phyloP scores from a whole-genome alignment of 2,329 filamentous ascomycete genomes.

The Coccinonectria pachysandricola region DNA sequence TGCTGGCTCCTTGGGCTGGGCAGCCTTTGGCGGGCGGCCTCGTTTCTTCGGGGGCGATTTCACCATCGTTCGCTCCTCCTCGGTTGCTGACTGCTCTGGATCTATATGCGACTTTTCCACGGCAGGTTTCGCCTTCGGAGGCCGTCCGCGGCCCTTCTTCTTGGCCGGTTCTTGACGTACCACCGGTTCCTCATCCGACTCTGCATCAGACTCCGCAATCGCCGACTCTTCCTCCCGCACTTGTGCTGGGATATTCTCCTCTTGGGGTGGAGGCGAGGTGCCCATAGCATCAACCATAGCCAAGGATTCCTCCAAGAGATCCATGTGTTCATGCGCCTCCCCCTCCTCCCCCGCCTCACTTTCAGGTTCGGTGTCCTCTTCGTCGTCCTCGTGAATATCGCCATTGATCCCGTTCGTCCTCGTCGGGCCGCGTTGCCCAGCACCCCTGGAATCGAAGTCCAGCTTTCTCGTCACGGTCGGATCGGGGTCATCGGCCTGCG shows the following conservation, averaged over 20 bases:
- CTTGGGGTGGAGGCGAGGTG: conserved; percentile 9
- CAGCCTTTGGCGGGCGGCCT: conserved; percentile 13
- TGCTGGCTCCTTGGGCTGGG: conserved; percentile 8
- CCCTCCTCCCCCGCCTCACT: conserved; percentile 19
- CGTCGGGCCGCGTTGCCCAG: conserved; percentile 2
- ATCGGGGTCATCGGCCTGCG: conserved; percentile 22
- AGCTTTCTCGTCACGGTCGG: conserved; percentile 42
- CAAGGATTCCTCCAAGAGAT: conserved; percentile 32
- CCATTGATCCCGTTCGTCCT: conserved; percentile 23
- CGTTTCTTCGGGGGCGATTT: conserved; percentile 6
- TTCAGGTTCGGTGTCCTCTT: conserved; percentile 18
- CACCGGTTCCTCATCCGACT: conserved; percentile 2
- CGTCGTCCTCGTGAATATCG: conserved; percentile 16
- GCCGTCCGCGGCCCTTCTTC: not conserved
- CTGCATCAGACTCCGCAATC: not conserved
- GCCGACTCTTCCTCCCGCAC: conserved; percentile 3
- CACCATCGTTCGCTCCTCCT: no score
- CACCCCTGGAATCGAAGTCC: conserved; percentile 32
- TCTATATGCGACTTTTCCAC: not conserved
- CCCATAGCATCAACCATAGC: conserved; percentile 28
- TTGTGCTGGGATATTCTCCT: conserved; percentile 5
- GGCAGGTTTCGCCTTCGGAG: not conserved
- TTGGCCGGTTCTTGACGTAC: conserved; percentile 3
- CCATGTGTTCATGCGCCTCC: conserved; percentile 15
- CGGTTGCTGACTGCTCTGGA: not conserved